Evolutionary conservation across 495 filamentous ascomycete genomes (phyloP).

Genomic region (Pyrenula aspistea): DNA sequence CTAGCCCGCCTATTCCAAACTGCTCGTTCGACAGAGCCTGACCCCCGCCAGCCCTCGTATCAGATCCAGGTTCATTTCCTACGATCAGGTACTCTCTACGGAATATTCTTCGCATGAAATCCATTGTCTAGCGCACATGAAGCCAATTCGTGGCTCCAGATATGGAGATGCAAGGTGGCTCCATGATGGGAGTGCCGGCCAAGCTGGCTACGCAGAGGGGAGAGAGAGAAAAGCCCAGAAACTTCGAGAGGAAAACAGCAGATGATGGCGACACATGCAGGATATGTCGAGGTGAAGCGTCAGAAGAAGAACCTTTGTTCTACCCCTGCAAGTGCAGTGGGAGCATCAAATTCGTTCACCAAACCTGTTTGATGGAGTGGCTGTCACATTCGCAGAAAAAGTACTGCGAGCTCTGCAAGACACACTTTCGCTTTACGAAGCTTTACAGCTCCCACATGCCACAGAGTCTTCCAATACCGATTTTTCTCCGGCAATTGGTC

Average conservation of each 20-base stretch:
- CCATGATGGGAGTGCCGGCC: background rate
- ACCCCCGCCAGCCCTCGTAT: too few relatives aligned
- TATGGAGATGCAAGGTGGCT: background rate
- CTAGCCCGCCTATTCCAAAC: too few relatives aligned
- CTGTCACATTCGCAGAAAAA: slow-evolving; percentile 96
- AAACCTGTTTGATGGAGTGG: slow-evolving; percentile 97
- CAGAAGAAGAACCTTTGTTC: slow-evolving; percentile 78
- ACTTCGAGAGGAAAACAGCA: background rate
- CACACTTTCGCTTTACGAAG: slow-evolving; percentile 93
- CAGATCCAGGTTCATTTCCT: too few relatives aligned
- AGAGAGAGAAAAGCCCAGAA: background rate
- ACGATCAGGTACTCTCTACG: too few relatives aligned
- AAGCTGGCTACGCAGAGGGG: background rate
- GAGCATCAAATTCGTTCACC: slow-evolving; percentile 96
- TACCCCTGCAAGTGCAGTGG: slow-evolving; percentile 98
- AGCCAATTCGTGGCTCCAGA: background rate
- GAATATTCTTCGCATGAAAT: too few relatives aligned
- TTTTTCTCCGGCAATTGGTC: slow-evolving; percentile 66
- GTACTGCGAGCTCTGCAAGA: slow-evolving; percentile 98
- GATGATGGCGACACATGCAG: slow-evolving; percentile 70
- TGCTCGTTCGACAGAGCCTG: too few relatives aligned
- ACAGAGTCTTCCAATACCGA: slow-evolving; percentile 55
- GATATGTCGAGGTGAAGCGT: slow-evolving; percentile 86
- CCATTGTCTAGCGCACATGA: background rate
- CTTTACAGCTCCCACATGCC: slow-evolving; percentile 94